A percentile compares a stretch with the other conserved stretches of the same genome.
These are phyloP conservation scores for Scedosporium minutisporum DNA, from an alignment of 2,329 filamentous ascomycete genomes.

Conservation along the genomic window DNA sequence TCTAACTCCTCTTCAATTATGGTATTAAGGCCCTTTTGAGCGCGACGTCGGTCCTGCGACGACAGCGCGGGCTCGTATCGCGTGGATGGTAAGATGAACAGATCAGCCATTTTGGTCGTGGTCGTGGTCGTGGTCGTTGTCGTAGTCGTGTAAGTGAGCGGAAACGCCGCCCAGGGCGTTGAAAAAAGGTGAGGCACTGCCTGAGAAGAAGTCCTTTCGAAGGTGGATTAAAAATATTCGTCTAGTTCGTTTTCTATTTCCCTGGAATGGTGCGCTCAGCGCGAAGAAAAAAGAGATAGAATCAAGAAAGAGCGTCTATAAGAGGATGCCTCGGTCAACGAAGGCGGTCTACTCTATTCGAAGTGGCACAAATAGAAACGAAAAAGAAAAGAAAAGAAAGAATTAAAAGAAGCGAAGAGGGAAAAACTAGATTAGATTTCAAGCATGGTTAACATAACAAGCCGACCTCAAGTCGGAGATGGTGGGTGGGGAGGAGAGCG, in stretches of 20 bases:
- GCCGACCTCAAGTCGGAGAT: neutral
- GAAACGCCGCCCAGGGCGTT: neutral
- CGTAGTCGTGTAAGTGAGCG: neutral
- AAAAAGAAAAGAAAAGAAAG: conserved; percentile 16
- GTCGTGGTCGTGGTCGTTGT: conserved; percentile 13
- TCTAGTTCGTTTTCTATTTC: conserved; percentile 1
- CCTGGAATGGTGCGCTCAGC: conserved; percentile 3
- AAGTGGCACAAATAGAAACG: neutral
- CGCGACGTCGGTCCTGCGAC: conserved; percentile 44
- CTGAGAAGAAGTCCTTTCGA: conserved; percentile 16
- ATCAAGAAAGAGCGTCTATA: conserved; percentile 16
- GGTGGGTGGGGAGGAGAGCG: neutral
- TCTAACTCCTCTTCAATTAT: conserved; percentile 48
- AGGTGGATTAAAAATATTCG: conserved; percentile 17
- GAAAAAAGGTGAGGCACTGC: neutral
- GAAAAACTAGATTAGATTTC: conserved; percentile 2
- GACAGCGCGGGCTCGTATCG: conserved; percentile 31
- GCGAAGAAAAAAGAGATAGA: conserved; percentile 14
- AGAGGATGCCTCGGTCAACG: conserved; percentile 14
- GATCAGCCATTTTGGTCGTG: conserved; percentile 37
- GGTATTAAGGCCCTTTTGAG: conserved; percentile 48
- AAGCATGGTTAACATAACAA: neutral
- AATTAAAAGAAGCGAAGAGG: conserved; percentile 19
- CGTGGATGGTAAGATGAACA: conserved; percentile 24
- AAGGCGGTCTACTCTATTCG: neutral